These are phyloP conservation scores for Xylaria castorea DNA, from an alignment of 495 filamentous ascomycete species.

Conservation along the genomic window DNA sequence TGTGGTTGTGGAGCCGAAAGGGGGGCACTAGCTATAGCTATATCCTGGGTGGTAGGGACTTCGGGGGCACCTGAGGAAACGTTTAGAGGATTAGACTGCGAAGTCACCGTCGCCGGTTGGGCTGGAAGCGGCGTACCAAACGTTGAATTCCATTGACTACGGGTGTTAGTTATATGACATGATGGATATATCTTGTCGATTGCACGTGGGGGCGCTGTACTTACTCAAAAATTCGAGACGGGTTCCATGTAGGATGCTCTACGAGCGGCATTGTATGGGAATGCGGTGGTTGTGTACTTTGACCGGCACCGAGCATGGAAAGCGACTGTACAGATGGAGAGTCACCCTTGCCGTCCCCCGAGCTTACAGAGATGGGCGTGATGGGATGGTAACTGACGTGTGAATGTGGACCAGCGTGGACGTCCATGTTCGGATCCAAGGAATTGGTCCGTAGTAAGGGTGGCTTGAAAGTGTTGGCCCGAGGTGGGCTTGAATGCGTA, in stretches of 20 bases:
- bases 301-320: constrained; percentile 73
- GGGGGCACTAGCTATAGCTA: constrained; percentile 55
- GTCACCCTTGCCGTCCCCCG: constrained; percentile 79
- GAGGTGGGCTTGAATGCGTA: constrained; percentile 67
- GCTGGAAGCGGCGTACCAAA: constrained; percentile 72
- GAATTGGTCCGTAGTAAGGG: constrained; percentile 47
- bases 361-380: constrained; percentile 78
- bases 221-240: constrained; percentile 92
- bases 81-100: constrained; percentile 51
- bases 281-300: constrained; percentile 50
- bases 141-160: constrained; percentile 88
- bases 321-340: constrained; percentile 79
- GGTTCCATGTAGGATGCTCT: constrained; percentile 85
- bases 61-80: constrained; percentile 57
- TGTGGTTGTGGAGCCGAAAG: constrained; percentile 61
- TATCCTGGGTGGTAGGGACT: constrained; percentile 57
- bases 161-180: constrained; percentile 38
- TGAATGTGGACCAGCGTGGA: constrained; percentile 59
- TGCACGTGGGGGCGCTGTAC: constrained; percentile 35
- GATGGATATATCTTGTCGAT: neutral
- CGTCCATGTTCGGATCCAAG: constrained; percentile 53
- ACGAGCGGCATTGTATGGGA: constrained; percentile 63
- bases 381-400: constrained; percentile 85
- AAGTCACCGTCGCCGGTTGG: constrained; percentile 47
- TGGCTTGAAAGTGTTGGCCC: constrained; percentile 51